These are phyloP conservation scores for Calonectria naviculata DNA, from an alignment of 2,329 filamentous ascomycete species.

Conservation along the genomic window DNA sequence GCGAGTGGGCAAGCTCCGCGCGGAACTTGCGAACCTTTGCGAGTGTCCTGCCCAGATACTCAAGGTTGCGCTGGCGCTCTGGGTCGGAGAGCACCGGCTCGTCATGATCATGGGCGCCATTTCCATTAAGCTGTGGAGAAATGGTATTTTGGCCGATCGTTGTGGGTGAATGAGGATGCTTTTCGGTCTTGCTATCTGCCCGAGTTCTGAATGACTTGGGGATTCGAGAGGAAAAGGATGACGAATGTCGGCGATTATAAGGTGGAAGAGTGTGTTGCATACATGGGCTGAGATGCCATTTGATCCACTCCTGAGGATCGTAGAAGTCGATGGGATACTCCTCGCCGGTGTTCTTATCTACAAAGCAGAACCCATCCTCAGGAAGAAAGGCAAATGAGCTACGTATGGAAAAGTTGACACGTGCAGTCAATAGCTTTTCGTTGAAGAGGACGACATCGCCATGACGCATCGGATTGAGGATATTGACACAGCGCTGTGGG, in stretches of 20 bases:
- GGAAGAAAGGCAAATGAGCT: constrained; percentile 89
- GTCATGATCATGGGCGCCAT: constrained; percentile 29
- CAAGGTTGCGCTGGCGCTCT: constrained; percentile 50
- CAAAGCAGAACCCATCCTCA: constrained; percentile 87
- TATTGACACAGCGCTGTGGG: constrained; percentile 89
- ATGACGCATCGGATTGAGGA: constrained; percentile 88
- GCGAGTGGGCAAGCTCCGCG: constrained; percentile 73
- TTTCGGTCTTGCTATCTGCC: constrained; percentile 56
- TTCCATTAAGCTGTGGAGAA: constrained; percentile 39
- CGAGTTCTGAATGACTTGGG: constrained; percentile 57
- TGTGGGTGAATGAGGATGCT: constrained; percentile 31
- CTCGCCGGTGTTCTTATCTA: constrained; percentile 84
- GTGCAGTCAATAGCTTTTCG: constrained; percentile 88
- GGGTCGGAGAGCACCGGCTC: constrained; percentile 38
- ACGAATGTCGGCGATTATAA: constrained; percentile 51
- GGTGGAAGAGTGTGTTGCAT: constrained; percentile 75
- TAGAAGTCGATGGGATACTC: constrained; percentile 89
- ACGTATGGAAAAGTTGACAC: constrained; percentile 92
- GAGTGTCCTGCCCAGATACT: constrained; percentile 82
- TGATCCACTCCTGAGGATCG: constrained; percentile 81
- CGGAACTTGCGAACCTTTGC: constrained; percentile 80
- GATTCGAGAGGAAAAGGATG: constrained; percentile 60
- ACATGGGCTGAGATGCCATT: constrained; percentile 82
- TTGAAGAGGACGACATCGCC: constrained; percentile 94
- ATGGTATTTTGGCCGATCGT: constrained; percentile 42